Base-by-base conservation (phyloP, 768 basidiomycete genomes). In the Tylopilus sp. region DNA sequence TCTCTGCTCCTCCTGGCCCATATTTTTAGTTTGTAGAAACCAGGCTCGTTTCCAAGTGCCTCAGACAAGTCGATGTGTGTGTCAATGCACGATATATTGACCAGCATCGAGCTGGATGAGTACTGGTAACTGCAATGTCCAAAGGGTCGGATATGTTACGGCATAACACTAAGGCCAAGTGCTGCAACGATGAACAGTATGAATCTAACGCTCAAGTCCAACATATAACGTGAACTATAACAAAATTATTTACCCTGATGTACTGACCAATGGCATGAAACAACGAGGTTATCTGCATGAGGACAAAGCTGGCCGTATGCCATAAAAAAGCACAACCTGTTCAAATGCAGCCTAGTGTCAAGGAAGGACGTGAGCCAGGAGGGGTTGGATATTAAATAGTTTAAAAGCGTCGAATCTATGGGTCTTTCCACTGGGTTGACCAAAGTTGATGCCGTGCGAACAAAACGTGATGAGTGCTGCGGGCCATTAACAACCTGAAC, bases 191-290 rank as follows among this genome's bases (percentile, higher is more conserved):
- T 39, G 25, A 44, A 20, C 21, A 23, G 25, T 21, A 42, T 26
- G 26, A 40, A 18, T 40, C 38, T 52, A 50, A 38, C 11, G 52
- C 36, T 40, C 40, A 23, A 48, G 53, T 48, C 56, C 51, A 48
- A 48, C 52, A 44, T 33, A 63, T 65, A 59, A 62, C 38, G 40
- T 61, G 43, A 65, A 49, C 50, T 56, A 63, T 65, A 65, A 63
- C 48, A 49, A 51, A 56, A 36, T n/a, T 22, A 41, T 58, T 28
- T 62, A 59, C 43, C 40, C 50, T 56, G 44, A 52, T 51, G 36
- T 48, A 46, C 30, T 36, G 41, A 52, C 54, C 60, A 50, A 53
- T 46, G 44, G 40, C 45, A 51, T 44, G 35, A 51, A 48, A 39
- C 30, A 40, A 11, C 22, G 35, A 18, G 40, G 23, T 36, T 31